phyloP scores from a whole-genome alignment of 768 basidiomycete genomes.

The Leccinellum luteum region DNA sequence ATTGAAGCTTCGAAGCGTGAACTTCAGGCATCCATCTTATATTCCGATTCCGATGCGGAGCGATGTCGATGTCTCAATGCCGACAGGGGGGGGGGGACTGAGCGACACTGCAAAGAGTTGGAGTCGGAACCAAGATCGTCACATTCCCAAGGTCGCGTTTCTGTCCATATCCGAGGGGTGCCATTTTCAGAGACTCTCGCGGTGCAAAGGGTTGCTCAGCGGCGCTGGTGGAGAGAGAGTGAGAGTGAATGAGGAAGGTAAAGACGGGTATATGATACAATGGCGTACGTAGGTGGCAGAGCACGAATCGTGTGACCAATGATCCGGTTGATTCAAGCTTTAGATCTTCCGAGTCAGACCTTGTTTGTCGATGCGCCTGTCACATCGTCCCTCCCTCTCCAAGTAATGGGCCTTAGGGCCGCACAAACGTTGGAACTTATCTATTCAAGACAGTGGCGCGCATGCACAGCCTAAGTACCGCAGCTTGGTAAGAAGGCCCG shows the following conservation, averaged over 20 bases:
- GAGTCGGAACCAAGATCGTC: not conserved
- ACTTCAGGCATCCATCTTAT: no score
- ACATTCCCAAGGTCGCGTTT: no score
- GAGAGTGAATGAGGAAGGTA: not conserved
- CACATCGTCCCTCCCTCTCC: not conserved
- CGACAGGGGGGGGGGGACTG: not conserved
- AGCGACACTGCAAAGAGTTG: not conserved
- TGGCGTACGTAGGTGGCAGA: no score
- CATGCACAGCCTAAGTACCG: no score
- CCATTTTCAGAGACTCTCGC: not conserved
- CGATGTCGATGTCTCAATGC: no score
- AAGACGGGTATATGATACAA: no score
- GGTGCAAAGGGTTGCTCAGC: not conserved
- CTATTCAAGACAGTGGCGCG: not conserved
- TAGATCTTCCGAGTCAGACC: no score
- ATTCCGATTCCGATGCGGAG: no score
- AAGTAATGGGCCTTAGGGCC: not conserved
- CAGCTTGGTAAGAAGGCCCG: no score
- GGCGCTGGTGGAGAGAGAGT: not conserved
- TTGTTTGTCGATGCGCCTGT: not conserved
- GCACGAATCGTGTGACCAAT: no score
- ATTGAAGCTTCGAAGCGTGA: not conserved
- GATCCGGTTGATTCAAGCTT: no score
- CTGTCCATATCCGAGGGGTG: not conserved
- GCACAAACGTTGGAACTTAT: not conserved